Base-by-base conservation (phyloP, 306 rosid genomes). In the Macrotyloma uniflorum region DNA sequence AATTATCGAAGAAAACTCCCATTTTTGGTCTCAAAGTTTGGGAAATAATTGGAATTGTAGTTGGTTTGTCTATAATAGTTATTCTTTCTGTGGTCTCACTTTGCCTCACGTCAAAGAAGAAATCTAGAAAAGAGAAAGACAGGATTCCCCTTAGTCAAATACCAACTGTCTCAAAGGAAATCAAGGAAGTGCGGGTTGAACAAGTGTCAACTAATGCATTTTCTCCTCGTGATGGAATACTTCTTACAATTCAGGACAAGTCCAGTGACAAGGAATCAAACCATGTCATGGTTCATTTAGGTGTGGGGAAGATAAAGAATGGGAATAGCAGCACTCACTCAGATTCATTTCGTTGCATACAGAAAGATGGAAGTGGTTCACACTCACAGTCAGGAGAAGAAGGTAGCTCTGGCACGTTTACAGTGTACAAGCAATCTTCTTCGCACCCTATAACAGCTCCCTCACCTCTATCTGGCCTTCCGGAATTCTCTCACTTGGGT, bases 401-500 rank as follows among this genome's bases (percentile, higher is more conserved):
- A 47, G 90, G 88, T 70, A 89, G 98, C 80, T 94, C 93, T 26
- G 91, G 94, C 45, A 81, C 86, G 0, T 75, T 85, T 49, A 67
- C 91, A 0, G 79, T 83, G 72, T 83, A 84, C 74, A 87, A 83
- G 83, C 88, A 89, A 18, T 84, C 97, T 74, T 86, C 98, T 24
- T 88, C 91, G 0, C 49, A 89, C 73, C 90, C 96, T 40, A 79
- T 89, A 30, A 82, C 93, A n/a, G 94, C 91, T 38, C 97, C 96
- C 63, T 94, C 98, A 43, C 98, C 97, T 32, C 79, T 94, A 16
- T 70, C 70, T 54, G 97, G 97, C 32, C 88, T 94, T 80, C 97
- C 97, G 11, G 97, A 94, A 43, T 90, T 94, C 81, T 92, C 98
- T 9, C 97, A 87, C 83, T 87, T 94, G 85, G 97, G 98, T 67